phyloP scores from a whole-genome alignment of 805 yeast genomes.

The Metschnikowia kofuensis region DNA sequence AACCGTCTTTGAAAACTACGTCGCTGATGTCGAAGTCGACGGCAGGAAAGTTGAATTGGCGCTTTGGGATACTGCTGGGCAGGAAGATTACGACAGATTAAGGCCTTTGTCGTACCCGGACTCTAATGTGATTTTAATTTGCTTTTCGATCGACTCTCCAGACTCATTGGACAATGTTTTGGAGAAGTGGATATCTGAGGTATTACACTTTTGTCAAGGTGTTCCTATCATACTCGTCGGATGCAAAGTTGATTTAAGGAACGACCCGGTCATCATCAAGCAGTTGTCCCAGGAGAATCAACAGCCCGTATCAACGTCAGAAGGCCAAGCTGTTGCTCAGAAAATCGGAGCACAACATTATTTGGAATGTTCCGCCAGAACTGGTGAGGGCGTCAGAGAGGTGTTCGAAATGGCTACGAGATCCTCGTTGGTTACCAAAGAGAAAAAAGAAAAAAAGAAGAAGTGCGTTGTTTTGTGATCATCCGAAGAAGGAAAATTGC shows the following conservation, averaged over 20 bases:
- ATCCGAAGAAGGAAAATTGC: slow-evolving; percentile 1
- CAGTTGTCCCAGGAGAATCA: slow-evolving; percentile 23
- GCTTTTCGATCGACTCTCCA: slow-evolving; percentile 35
- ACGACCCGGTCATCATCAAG: slow-evolving; percentile 27
- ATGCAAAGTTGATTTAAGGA: slow-evolving; percentile 34
- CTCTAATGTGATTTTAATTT: slow-evolving; percentile 35
- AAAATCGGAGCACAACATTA: slow-evolving; percentile 30
- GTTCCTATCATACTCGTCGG: slow-evolving; percentile 37
- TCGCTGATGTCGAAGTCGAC: slow-evolving; percentile 80
- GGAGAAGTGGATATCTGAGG: slow-evolving; percentile 45
- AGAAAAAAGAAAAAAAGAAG: slow-evolving; percentile 28
- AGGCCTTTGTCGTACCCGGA: slow-evolving; percentile 42
- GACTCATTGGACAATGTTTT: slow-evolving; percentile 32
- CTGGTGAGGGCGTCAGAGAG: slow-evolving; percentile 31
- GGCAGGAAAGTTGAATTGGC: slow-evolving; percentile 51
- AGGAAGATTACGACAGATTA: slow-evolving; percentile 34
- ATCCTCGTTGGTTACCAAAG: slow-evolving; percentile 29
- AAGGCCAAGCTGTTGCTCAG: slow-evolving; percentile 28
- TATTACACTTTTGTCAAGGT: slow-evolving; percentile 35
- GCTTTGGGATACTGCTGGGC: slow-evolving; percentile 42
- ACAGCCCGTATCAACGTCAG: slow-evolving; percentile 24
- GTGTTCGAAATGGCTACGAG: slow-evolving; percentile 30
- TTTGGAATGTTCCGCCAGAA: slow-evolving; percentile 37
- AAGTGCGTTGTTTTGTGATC: slow-evolving; percentile 29
- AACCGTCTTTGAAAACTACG: slow-evolving; percentile 92